These are phyloP conservation scores for Verticillium nubilum DNA, from an alignment of 2,329 filamentous ascomycete species.

Conservation along the genomic window DNA sequence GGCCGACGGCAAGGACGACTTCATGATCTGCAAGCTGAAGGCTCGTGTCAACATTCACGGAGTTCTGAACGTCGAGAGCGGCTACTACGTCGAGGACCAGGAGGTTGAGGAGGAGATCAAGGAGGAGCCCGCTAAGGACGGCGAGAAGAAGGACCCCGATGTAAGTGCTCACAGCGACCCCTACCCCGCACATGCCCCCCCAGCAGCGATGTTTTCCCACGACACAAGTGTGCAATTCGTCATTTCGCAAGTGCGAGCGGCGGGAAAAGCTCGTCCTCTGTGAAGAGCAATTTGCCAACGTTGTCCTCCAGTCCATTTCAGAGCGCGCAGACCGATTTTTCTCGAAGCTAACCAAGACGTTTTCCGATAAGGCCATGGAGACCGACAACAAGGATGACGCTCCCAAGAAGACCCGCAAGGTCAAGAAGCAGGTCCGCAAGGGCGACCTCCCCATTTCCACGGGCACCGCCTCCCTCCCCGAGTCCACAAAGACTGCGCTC, in stretches of 20 bases:
- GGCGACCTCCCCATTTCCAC: slow-evolving; percentile 85
- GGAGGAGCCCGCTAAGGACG: slow-evolving; percentile 45
- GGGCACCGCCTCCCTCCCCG: slow-evolving; percentile 76
- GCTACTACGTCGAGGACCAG: slow-evolving; percentile 96
- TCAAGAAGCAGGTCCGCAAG: slow-evolving; percentile 99
- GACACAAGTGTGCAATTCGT: neutral
- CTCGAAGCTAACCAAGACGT: slow-evolving; percentile 19
- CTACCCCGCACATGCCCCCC: neutral
- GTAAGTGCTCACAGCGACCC: slow-evolving; percentile 46
- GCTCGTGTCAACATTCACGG: slow-evolving; percentile 94
- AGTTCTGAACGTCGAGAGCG: slow-evolving; percentile 91
- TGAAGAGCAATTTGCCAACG: slow-evolving; percentile 1
- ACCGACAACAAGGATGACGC: slow-evolving; percentile 66
- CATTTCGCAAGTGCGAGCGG: neutral
- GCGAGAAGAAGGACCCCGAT: slow-evolving; percentile 62
- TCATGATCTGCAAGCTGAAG: slow-evolving; percentile 99
- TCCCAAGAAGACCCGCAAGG: slow-evolving; percentile 87
- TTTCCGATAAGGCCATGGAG: slow-evolving; percentile 66
- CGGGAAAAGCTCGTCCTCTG: neutral
- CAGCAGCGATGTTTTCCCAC: neutral
- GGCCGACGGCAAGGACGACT: slow-evolving; percentile 87
- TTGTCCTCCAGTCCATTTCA: slow-evolving; percentile 1
- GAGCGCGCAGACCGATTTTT: slow-evolving; percentile 3
- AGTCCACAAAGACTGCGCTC: slow-evolving; percentile 57
- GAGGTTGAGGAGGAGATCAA: slow-evolving; percentile 93